Percentiles rank a stretch among this genome's conserved stretches.
Conservation (phyloP, 148 eudicot genomes). For the Spergularia marina region DNA sequence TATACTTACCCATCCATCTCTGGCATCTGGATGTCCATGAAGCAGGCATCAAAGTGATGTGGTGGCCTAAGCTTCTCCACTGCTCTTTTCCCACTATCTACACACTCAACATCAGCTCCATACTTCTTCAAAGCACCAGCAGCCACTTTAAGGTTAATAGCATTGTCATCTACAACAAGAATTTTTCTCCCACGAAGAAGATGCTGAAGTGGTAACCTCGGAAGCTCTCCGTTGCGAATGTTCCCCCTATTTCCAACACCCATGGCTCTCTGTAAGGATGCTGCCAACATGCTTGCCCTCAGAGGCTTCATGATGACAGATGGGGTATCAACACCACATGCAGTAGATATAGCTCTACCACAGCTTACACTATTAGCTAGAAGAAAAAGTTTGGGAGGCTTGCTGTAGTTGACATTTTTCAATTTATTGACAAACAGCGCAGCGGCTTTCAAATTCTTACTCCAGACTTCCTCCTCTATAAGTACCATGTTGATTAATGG, state of each 20-base stretch:
- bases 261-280: conserved; percentile 74
- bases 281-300: conserved; percentile 86
- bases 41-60: conserved; percentile 79
- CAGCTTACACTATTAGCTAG: conserved; percentile 45
- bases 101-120: conserved; percentile 90
- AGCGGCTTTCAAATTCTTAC: conserved; percentile 39
- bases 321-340: conserved; percentile 41
- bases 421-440: conserved; percentile 33
- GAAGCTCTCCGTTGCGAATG: conserved; percentile 41
- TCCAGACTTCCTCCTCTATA: conserved; percentile 82
- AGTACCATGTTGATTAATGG: conserved; percentile 48
- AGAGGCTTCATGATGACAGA: conserved; percentile 67
- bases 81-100: conserved; percentile 74
- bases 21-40: conserved; percentile 99
- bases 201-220: conserved; percentile 43
- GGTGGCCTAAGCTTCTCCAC: conserved; percentile 65
- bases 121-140: conserved; percentile 85
- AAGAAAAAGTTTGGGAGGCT: conserved; percentile 57
- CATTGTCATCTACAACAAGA: conserved; percentile 89
- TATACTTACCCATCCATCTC: conserved; percentile 91
- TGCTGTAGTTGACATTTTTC: conserved; percentile 27
- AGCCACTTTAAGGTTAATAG: conserved; percentile 81
- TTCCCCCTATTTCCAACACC: conserved; percentile 66
- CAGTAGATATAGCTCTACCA: conserved; percentile 26
- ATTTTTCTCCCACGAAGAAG: conserved; percentile 78